Conservation (phyloP, 495 filamentous ascomycete genomes). For the Aspergillus cristatus region DNA sequence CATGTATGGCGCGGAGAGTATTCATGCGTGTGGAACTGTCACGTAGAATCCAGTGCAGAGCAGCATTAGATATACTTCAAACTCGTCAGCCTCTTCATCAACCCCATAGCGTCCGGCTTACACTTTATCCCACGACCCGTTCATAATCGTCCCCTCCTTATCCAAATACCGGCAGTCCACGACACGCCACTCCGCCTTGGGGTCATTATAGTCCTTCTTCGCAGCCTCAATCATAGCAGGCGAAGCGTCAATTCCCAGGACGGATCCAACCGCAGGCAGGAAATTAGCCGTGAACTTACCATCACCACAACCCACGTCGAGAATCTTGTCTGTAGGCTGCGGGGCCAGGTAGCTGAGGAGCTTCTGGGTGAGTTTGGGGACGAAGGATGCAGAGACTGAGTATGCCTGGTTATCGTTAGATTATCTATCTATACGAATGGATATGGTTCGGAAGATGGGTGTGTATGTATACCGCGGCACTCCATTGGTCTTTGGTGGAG, state of each 20-base stretch:
- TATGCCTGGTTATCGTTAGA: conserved; percentile 42
- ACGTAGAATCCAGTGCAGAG: conserved; percentile 68
- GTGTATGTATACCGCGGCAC: no score
- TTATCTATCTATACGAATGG: neutral
- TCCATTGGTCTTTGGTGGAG: no score
- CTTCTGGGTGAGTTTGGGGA: conserved; percentile 56
- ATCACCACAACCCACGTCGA: conserved; percentile 73
- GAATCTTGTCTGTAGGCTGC: conserved; percentile 46
- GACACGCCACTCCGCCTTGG: conserved; percentile 27
- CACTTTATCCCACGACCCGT: conserved; percentile 47
- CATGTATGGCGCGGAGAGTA: conserved; percentile 35
- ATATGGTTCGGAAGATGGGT: no score
- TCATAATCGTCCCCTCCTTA: conserved; percentile 17
- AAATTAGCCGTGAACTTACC: conserved; percentile 55
- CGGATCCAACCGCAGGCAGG: conserved; percentile 30
- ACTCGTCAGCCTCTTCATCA: neutral
- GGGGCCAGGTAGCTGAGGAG: conserved; percentile 57
- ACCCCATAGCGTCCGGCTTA: no score
- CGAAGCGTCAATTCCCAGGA: conserved; percentile 61
- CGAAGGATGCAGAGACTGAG: conserved; percentile 58
- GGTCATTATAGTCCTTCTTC: conserved; percentile 21
- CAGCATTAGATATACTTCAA: conserved; percentile 59
- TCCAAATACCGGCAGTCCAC: conserved; percentile 40
- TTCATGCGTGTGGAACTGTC: conserved; percentile 24
- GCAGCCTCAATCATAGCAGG: conserved; percentile 54